A percentile compares a stretch with the other conserved stretches of the same genome.
Evolutionary conservation across 2,329 filamentous ascomycete genomes (phyloP).

Genomic region (Polychaeton citri): DNA sequence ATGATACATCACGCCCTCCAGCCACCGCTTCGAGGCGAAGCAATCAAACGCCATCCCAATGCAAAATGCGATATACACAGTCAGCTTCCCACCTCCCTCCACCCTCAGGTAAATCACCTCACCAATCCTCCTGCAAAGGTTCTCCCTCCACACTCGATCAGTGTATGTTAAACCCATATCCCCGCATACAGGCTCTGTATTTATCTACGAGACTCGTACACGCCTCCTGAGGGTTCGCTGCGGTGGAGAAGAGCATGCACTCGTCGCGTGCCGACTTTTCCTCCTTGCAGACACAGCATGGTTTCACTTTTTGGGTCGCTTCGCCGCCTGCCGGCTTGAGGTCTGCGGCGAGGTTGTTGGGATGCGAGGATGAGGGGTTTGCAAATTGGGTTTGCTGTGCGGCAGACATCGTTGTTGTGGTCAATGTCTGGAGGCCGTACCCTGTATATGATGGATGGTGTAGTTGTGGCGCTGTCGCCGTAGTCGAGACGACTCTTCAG

Average conservation of each 20-base stretch:
- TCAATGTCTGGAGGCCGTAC: too few relatives aligned
- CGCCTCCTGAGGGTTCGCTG: constrained; percentile 67
- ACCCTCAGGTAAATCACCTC: too few relatives aligned
- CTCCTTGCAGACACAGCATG: constrained; percentile 94
- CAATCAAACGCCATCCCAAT: too few relatives aligned
- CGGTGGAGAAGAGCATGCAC: constrained; percentile 94
- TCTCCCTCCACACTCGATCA: too few relatives aligned
- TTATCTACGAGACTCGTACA: constrained; percentile 72
- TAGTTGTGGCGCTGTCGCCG: too few relatives aligned
- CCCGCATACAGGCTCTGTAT: constrained; percentile 85
- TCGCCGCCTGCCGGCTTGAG: constrained; percentile 26
- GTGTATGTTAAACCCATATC: constrained; percentile 79
- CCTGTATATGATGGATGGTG: too few relatives aligned
- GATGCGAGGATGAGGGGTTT: constrained; percentile 10
- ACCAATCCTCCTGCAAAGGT: too few relatives aligned
- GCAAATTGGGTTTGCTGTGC: constrained; percentile 1
- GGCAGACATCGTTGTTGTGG: constrained; percentile 1
- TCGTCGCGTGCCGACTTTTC: constrained; percentile 89
- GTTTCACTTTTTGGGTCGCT: constrained; percentile 44
- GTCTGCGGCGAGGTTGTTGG: constrained; percentile 32
- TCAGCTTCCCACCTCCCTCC: too few relatives aligned
- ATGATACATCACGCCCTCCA: too few relatives aligned
- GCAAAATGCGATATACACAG: too few relatives aligned
- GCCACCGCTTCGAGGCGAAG: too few relatives aligned
- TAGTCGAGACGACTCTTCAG: too few relatives aligned